These are phyloP conservation scores for Plasmodium inui DNA, from an alignment of 169 alveolate species.

Conservation along the genomic window DNA sequence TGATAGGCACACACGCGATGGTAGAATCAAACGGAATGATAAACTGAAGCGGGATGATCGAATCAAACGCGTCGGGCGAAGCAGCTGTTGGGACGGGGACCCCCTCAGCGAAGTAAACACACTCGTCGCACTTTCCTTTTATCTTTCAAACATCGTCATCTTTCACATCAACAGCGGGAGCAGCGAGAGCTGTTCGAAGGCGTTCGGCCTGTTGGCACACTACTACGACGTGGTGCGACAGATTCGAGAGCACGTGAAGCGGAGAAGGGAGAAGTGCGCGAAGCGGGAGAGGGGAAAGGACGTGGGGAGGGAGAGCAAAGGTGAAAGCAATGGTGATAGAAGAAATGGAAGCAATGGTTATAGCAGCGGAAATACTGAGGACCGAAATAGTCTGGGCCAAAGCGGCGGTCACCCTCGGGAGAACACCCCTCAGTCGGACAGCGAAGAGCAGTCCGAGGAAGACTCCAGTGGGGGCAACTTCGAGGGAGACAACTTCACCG, in stretches of 20 bases:
- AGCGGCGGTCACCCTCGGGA: too few relatives aligned
- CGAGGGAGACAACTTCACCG: background rate
- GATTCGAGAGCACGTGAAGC: background rate
- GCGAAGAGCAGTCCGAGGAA: too few relatives aligned
- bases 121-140: constrained; percentile 27
- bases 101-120: background rate
- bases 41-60: background rate
- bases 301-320: background rate
- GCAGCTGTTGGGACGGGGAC: background rate
- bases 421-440: too few relatives aligned
- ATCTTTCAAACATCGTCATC: constrained; percentile 42
- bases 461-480: too few relatives aligned
- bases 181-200: constrained; percentile 13
- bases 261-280: constrained; percentile 1
- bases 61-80: background rate
- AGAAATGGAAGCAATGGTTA: background rate
- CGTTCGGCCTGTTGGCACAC: constrained; percentile 11
- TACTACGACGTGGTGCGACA: constrained; percentile 39
- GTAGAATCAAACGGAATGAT: too few relatives aligned
- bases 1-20: background rate
- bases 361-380: background rate
- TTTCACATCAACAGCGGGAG: constrained; percentile 26
- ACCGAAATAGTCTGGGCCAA: too few relatives aligned
- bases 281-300: background rate
- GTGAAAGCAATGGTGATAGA: background rate